A percentile compares a stretch with the other conserved stretches of the same genome.
phyloP scores from a whole-genome alignment of 2,329 filamentous ascomycete genomes.

The Alternaria sp. region DNA sequence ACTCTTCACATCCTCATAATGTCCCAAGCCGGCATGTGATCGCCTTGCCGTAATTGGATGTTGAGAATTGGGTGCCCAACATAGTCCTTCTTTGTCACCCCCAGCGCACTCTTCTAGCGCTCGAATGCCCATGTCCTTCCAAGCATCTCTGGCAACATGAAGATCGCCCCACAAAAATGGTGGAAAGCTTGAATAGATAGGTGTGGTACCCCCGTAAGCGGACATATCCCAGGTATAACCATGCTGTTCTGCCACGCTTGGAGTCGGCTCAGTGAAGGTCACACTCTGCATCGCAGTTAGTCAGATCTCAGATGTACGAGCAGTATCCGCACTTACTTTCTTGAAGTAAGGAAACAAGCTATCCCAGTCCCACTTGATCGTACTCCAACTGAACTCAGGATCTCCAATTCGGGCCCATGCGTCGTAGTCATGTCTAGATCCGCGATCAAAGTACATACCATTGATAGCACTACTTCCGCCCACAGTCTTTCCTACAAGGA shows the following conservation, averaged over 20 bases:
- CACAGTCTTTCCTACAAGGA: constrained; percentile 15
- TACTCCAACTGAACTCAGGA: constrained; percentile 1
- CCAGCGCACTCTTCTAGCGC: constrained; percentile 7
- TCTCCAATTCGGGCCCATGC: constrained; percentile 18
- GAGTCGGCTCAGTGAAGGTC: constrained; percentile 15
- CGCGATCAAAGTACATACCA: constrained; percentile 14
- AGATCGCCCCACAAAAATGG: constrained; percentile 15
- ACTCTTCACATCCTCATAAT: constrained; percentile 11
- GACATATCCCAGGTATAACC: constrained; percentile 16
- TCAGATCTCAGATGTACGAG: no score
- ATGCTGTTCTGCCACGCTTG: neutral
- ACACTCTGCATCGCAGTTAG: constrained; percentile 4
- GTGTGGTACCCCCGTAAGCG: constrained; percentile 12
- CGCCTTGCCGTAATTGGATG: constrained; percentile 12
- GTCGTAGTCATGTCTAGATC: constrained; percentile 15
- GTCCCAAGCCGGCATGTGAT: constrained; percentile 19
- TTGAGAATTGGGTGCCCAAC: constrained; percentile 15
- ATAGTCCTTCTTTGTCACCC: constrained; percentile 12
- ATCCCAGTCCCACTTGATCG: constrained; percentile 23
- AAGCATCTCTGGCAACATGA: constrained; percentile 7
- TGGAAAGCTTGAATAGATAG: constrained; percentile 12
- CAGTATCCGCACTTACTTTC: neutral
- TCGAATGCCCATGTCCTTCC: constrained; percentile 10
- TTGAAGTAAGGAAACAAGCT: constrained; percentile 27
- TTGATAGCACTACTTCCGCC: constrained; percentile 23